These are phyloP conservation scores for Diutina neorugosa DNA, from an alignment of 1,139 yeast species.

Conservation along the genomic window DNA sequence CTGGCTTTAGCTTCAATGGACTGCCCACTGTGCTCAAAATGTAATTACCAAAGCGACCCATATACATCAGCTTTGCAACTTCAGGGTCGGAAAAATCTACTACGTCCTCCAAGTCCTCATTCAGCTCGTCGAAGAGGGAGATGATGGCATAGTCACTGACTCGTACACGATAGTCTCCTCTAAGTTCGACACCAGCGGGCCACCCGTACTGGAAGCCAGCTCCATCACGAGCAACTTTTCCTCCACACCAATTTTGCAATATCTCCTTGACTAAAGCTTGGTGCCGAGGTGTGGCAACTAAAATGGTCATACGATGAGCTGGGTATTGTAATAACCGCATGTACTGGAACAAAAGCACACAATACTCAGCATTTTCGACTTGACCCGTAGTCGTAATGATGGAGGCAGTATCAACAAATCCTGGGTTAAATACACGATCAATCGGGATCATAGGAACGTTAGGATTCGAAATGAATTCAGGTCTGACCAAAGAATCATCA, in stretches of 20 bases:
- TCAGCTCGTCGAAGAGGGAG: not conserved
- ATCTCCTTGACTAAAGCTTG: not conserved
- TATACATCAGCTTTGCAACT: not conserved
- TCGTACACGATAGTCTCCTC: not conserved
- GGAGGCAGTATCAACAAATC: not conserved
- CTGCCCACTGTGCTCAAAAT: not conserved
- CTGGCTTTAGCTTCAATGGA: not conserved
- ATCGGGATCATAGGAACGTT: not conserved
- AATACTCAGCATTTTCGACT: not conserved
- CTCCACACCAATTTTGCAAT: not conserved
- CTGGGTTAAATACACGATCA: not conserved
- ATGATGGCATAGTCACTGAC: conserved; percentile 1
- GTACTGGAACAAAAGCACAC: not conserved
- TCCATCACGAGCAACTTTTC: not conserved
- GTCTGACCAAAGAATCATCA: not conserved
- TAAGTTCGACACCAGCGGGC: not conserved
- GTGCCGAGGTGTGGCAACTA: not conserved
- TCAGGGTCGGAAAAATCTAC: not conserved
- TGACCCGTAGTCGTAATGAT: not conserved
- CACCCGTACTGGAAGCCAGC: not conserved
- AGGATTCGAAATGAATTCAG: not conserved
- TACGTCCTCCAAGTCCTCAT: not conserved
- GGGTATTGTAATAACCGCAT: not conserved
- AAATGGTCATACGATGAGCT: not conserved
- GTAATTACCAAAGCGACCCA: conserved; percentile 2